Conservation (phyloP, 2,329 filamentous ascomycete species). For the Apiospora aurea region DNA sequence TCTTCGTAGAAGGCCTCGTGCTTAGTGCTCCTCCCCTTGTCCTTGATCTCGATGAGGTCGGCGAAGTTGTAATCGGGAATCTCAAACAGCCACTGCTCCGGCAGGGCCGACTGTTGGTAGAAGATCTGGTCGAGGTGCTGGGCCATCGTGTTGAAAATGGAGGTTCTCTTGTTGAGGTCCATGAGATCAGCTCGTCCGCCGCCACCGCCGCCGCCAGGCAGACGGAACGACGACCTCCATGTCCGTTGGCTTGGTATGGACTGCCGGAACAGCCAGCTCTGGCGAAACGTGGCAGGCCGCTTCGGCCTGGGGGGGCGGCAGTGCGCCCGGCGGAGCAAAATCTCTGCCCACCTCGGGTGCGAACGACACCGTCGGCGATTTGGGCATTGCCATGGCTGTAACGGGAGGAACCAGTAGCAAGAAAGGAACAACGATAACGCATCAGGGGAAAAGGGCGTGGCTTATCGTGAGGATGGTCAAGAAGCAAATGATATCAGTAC, state of each 20-base stretch:
- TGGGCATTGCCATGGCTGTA: not conserved
- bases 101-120: constrained; percentile 31
- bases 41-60: constrained; percentile 21
- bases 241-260: not conserved
- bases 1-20: not conserved
- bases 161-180: not conserved
- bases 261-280: not conserved
- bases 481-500: not conserved
- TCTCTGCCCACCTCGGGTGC: constrained; percentile 7
- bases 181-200: not conserved
- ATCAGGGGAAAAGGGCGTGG: not conserved
- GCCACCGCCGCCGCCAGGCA: not conserved
- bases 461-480: not conserved
- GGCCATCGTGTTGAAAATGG: not conserved
- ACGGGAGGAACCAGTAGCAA: not conserved
- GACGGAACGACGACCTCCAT: not conserved
- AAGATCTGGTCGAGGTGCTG: constrained; percentile 29
- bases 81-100: constrained; percentile 31
- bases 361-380: not conserved
- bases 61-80: constrained; percentile 33
- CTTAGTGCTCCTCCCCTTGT: not conserved
- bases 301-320: not conserved
- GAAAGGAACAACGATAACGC: not conserved
- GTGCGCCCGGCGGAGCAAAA: not conserved
- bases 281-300: not conserved